These are phyloP conservation scores for Madurella mycetomatis DNA, from an alignment of 2,329 filamentous ascomycete genomes.

Conservation along the genomic window DNA sequence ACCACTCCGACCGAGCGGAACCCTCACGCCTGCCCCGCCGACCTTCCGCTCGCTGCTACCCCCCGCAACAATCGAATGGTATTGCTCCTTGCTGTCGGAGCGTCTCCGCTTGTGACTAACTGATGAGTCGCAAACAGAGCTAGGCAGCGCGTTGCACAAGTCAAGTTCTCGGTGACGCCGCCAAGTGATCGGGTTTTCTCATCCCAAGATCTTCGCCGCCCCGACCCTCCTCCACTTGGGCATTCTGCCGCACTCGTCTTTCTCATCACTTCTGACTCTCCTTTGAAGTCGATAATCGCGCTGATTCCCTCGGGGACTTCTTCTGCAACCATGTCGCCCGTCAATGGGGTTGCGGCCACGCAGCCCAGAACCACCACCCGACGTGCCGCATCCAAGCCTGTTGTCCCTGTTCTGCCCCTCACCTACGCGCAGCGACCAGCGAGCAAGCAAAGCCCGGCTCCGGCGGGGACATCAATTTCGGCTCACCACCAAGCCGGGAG, in stretches of 20 bases:
- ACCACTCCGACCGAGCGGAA: conserved; percentile 9
- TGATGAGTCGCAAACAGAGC: conserved; percentile 17
- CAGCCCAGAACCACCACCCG: conserved; percentile 19
- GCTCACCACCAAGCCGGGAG: conserved; percentile 6
- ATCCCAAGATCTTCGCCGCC: conserved; percentile 2
- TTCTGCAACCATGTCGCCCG: conserved; percentile 21
- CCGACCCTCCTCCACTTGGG: not conserved
- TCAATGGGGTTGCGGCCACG: conserved; percentile 22
- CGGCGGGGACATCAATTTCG: conserved; percentile 6
- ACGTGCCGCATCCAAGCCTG: conserved; percentile 16
- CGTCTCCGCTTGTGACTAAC: conserved; percentile 3
- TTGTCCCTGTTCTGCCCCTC: conserved; percentile 28
- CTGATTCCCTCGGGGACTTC: not conserved
- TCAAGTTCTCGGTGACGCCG: conserved; percentile 14
- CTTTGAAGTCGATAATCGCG: not conserved
- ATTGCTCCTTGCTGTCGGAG: not conserved
- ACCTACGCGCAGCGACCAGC: conserved; percentile 24
- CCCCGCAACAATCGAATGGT: conserved; percentile 13
- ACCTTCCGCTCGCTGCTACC: conserved; percentile 10
- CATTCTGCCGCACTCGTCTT: not conserved
- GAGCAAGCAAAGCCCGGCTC: conserved; percentile 10
- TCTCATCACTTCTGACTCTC: not conserved
- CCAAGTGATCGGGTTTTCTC: conserved; percentile 19
- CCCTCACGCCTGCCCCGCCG: conserved; percentile 1
- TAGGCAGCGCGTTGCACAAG: conserved; percentile 21